phyloP scores from a whole-genome alignment of 805 yeast species.

The Yueomyces sinensis region DNA sequence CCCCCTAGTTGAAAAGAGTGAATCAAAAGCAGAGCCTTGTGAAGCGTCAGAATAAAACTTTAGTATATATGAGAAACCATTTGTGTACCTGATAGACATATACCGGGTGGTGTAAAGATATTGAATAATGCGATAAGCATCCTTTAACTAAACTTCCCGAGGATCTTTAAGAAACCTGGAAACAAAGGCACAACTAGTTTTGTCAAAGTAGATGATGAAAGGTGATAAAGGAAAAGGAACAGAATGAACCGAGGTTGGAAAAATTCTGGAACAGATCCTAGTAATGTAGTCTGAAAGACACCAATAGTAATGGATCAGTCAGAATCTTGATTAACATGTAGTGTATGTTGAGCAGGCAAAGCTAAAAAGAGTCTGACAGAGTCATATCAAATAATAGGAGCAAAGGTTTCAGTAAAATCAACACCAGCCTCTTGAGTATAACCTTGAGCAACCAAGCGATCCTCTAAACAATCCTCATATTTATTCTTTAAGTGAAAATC shows the following conservation, averaged over 20 bases:
- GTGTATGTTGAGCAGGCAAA: not conserved
- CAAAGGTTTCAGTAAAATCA: slow-evolving; percentile 16
- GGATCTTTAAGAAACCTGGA: slow-evolving; percentile 4
- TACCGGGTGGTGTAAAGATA: slow-evolving; percentile 4
- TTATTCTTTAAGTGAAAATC: slow-evolving; percentile 13
- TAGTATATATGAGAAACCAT: not conserved
- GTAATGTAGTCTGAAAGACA: too few relatives aligned
- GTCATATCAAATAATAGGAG: slow-evolving; percentile 17
- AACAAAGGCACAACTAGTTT: not conserved
- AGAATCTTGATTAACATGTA: slow-evolving; percentile 10
- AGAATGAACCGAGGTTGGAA: not conserved
- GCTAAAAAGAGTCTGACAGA: slow-evolving; percentile 5
- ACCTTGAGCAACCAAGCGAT: slow-evolving; percentile 19
- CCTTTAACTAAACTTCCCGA: slow-evolving; percentile 1
- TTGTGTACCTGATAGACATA: slow-evolving; percentile 1
- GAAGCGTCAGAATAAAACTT: slow-evolving; percentile 5
- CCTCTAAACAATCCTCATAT: slow-evolving; percentile 6
- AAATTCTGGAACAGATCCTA: too few relatives aligned
- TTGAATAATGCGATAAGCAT: slow-evolving; percentile 1
- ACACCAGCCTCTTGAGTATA: slow-evolving; percentile 12
- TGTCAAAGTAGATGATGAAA: not conserved
- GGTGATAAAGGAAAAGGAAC: not conserved
- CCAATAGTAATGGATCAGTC: too few relatives aligned
- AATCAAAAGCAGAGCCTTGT: slow-evolving; percentile 1
- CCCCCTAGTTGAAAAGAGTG: slow-evolving; percentile 6